Percentiles rank a stretch among this genome's conserved stretches.
Evolutionary conservation across 2,329 filamentous ascomycete species (phyloP).

Genomic region (Aspergillus proliferans): DNA sequence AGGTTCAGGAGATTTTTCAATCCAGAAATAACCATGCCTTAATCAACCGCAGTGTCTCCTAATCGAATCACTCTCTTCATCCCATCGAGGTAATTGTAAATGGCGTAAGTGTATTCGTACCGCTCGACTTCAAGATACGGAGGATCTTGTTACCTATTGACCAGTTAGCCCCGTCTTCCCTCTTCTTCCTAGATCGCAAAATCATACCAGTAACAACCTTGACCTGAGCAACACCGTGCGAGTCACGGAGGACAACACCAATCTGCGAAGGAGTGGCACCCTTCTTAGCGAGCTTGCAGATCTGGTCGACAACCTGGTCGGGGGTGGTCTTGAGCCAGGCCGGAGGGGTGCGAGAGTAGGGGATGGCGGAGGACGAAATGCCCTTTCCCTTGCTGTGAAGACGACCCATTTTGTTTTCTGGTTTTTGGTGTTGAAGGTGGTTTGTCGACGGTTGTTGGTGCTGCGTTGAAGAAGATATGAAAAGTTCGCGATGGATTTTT

Average conservation of each 20-base stretch:
- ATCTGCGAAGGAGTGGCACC: constrained; percentile 98
- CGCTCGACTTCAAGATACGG: constrained; percentile 93
- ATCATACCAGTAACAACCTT: constrained; percentile 88
- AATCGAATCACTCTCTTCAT: constrained; percentile 12
- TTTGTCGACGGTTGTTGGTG: constrained; percentile 23
- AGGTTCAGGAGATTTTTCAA: constrained; percentile 1
- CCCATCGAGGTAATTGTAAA: constrained; percentile 14
- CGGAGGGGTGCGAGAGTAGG: constrained; percentile 89
- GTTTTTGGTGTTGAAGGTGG: constrained; percentile 16
- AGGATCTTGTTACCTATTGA: constrained; percentile 94
- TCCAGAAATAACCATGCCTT: neutral
- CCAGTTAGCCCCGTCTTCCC: constrained; percentile 30
- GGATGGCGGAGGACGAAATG: constrained; percentile 90
- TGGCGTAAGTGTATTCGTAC: constrained; percentile 53
- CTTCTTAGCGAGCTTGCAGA: constrained; percentile 98
- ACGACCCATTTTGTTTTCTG: constrained; percentile 51
- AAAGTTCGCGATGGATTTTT: constrained; percentile 5
- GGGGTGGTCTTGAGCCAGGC: constrained; percentile 98
- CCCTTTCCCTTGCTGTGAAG: constrained; percentile 99
- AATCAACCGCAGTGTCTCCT: neutral
- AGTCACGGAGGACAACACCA: constrained; percentile 96
- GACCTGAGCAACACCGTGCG: constrained; percentile 96
- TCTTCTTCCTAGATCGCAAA: neutral
- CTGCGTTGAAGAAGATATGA: constrained; percentile 4
- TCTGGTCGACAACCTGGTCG: constrained; percentile 97